Evolutionary conservation across 2,329 filamentous ascomycete species (phyloP).

Genomic region (Alternaria atra): DNA sequence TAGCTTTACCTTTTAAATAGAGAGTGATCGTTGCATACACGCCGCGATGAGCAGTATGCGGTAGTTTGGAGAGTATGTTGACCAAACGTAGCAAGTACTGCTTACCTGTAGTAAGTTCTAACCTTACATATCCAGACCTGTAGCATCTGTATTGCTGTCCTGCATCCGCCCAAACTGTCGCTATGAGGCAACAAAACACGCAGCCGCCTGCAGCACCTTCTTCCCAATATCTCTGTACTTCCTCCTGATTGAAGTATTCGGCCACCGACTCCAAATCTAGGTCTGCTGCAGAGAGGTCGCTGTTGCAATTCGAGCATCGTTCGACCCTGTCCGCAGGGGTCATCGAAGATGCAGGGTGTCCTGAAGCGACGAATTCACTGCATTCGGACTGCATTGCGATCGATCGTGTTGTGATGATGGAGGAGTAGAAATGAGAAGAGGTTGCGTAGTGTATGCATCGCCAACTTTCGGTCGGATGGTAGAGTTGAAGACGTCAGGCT

Average conservation of each 20-base stretch:
- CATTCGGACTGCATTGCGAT: background rate
- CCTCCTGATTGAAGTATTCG: background rate
- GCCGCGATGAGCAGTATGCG: background rate
- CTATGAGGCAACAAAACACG: background rate
- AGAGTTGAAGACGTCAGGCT: background rate
- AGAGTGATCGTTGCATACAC: background rate
- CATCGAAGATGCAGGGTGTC: background rate
- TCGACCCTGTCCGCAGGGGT: background rate
- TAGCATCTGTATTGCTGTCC: background rate
- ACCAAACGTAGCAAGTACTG: background rate
- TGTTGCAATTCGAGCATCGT: background rate
- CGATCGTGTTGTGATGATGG: background rate
- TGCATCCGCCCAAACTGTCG: background rate
- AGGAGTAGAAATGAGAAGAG: background rate
- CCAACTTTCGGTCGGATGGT: background rate
- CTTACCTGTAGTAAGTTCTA: background rate
- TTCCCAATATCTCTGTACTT: background rate
- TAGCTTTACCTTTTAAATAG: background rate
- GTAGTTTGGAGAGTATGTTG: background rate
- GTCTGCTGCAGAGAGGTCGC: background rate
- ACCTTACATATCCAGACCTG: background rate
- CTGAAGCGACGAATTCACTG: background rate
- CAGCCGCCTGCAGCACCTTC: background rate
- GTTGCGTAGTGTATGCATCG: background rate
- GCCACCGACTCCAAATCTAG: background rate